phyloP scores from a whole-genome alignment of 805 yeast genomes.

The Candida boleticola region DNA sequence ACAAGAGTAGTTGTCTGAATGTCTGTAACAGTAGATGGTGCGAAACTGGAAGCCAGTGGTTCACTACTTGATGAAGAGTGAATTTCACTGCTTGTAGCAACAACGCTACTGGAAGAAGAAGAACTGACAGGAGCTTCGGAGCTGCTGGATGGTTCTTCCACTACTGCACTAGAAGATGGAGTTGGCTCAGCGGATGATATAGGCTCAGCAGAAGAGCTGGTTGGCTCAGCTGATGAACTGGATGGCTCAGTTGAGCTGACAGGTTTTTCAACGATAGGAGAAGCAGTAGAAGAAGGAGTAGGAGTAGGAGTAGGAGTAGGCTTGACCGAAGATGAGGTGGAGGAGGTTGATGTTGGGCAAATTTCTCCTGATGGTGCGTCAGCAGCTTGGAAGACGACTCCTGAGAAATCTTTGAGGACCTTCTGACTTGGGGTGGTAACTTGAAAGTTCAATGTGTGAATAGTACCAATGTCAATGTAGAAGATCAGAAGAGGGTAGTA shows the following conservation, averaged over 20 bases:
- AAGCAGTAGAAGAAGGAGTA: constrained; percentile 16
- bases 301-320: constrained; percentile 15
- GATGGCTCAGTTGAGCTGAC: constrained; percentile 13
- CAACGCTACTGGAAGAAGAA: constrained; percentile 2
- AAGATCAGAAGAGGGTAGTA: neutral
- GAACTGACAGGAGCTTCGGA: neutral
- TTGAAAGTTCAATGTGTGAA: constrained; percentile 6
- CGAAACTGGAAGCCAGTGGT: constrained; percentile 17
- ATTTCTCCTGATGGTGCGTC: neutral
- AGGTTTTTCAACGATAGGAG: constrained; percentile 13
- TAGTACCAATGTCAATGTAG: constrained; percentile 6
- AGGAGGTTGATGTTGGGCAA: neutral
- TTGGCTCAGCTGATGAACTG: constrained; percentile 1
- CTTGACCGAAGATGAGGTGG: neutral
- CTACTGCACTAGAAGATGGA: neutral
- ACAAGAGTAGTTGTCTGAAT: constrained; percentile 34
- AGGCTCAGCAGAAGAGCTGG: constrained; percentile 11
- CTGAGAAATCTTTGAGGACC: neutral
- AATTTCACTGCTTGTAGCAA: neutral
- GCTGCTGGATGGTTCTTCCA: neutral
- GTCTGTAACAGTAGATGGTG: constrained; percentile 39
- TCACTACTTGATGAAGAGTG: constrained; percentile 31
- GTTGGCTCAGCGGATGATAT: constrained; percentile 20
- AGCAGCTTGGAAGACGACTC: neutral
- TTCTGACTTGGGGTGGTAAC: neutral